Percentiles rank a stretch among this genome's conserved stretches.
Conservation (phyloP, 176 grass and related monocot genomes). For the Rhynchospora pubera region DNA sequence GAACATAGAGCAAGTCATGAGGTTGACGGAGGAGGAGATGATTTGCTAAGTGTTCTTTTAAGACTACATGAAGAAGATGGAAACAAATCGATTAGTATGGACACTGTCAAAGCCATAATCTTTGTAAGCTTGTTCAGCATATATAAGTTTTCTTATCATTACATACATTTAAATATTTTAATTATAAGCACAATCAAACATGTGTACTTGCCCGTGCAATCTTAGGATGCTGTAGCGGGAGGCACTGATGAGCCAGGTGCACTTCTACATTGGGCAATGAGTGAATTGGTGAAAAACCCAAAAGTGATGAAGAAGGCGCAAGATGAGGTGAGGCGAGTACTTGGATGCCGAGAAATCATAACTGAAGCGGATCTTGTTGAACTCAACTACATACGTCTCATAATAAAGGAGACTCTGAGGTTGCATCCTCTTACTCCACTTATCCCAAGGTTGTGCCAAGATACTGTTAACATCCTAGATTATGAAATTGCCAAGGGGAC, state of each 20-base stretch:
- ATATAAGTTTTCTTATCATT: too few relatives aligned
- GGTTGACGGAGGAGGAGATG: background rate
- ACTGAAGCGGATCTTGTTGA: background rate
- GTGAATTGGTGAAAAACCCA: constrained; percentile 17
- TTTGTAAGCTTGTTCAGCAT: background rate
- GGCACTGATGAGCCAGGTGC: background rate
- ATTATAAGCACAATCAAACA: too few relatives aligned
- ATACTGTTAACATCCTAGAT: background rate
- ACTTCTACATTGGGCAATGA: constrained; percentile 6
- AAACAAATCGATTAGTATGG: background rate
- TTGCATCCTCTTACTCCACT: background rate
- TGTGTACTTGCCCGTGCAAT: too few relatives aligned
- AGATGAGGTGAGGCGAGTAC: background rate
- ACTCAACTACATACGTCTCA: background rate
- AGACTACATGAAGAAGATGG: background rate
- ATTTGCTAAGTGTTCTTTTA: background rate
- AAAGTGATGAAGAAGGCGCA: constrained; percentile 7
- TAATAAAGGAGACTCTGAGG: constrained; percentile 14
- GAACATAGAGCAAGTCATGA: background rate
- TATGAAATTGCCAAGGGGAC: constrained; percentile 5
- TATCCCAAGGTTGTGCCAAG: background rate
- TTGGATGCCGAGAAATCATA: background rate
- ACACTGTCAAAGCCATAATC: background rate
- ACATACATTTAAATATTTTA: too few relatives aligned
- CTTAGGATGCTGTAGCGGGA: background rate